Base-by-base conservation (phyloP, 225 moss, liverwort and hornwort species). In the Neckera pumila region DNA sequence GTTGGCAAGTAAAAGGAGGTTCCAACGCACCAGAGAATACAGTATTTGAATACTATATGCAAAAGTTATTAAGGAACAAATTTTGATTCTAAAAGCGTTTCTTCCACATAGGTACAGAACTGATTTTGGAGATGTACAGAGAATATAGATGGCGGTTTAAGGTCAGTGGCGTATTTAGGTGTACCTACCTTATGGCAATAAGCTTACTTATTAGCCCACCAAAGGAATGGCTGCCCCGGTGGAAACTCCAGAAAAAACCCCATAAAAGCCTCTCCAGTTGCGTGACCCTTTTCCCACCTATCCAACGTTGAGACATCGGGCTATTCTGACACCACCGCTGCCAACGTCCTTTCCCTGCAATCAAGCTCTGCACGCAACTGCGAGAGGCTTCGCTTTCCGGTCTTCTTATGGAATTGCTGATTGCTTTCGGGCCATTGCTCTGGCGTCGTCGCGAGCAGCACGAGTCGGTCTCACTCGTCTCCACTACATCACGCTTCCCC, bases 321-420 rank as follows among this genome's bases (percentile, higher is more conserved):
- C 43, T 61, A 84, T 89, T 87, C 75, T 81, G 91, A 42, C 89
- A 69, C 54, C 85, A 28, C 76, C 69, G 60, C 81, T 84, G 84
- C 81, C 43, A 76, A 87, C 91, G 81, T 89, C 91, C 87, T 84
- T 87, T 89, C 10, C 73, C 79, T 87, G 76, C 91, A 84, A 89
- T 89, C 87, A 89, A 81, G 53, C 87, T 85, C 89, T 71, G 70
- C 21, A 84, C 91, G 91, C 89, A 81, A 89, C 79, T 84, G 83
- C 22, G 81, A 75, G n/a, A n/a, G n/a, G 64, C 58, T 27, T 59
- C 61, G 57, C 58, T 34, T 60, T 51, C 58, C 42, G n/a, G n/a
- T n/a, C n/a, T n/a, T n/a, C n/a, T n/a, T 26, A 43, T 43, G 43
- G 28, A 83, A 62, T 56, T 64, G 28, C 89, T 49, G 81, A 54